Conservation (phyloP, 2,329 filamentous ascomycete genomes). For the Arthrobotrys megalospora region DNA sequence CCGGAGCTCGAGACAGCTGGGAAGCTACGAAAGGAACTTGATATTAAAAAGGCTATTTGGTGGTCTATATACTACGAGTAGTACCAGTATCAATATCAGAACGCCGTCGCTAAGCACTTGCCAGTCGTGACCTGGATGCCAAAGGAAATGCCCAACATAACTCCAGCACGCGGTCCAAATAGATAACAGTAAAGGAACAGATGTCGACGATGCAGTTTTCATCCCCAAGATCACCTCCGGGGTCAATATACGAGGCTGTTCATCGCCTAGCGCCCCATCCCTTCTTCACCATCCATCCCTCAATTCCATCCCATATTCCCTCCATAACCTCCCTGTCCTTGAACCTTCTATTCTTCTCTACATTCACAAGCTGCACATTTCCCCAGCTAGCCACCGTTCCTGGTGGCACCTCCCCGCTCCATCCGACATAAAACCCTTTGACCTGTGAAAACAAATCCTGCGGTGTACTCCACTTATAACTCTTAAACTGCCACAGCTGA, state of each 20-base stretch:
- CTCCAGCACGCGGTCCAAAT: constrained; percentile 13
- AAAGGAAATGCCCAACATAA: constrained; percentile 39
- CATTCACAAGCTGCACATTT: constrained; percentile 80
- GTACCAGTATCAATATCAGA: constrained; percentile 26
- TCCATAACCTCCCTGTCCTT: constrained; percentile 94
- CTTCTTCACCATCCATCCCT: constrained; percentile 86
- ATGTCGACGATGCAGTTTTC: not conserved
- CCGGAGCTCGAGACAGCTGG: constrained; percentile 16
- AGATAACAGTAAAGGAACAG: constrained; percentile 1
- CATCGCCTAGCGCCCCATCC: constrained; percentile 74
- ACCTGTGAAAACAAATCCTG: constrained; percentile 91
- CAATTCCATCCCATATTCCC: constrained; percentile 89
- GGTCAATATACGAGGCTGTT: not conserved
- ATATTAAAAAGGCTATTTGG: constrained; percentile 16
- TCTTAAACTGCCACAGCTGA: constrained; percentile 98
- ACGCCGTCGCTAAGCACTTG: constrained; percentile 59
- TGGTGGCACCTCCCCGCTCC: constrained; percentile 86
- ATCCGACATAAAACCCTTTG: constrained; percentile 89
- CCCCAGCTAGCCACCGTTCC: constrained; percentile 87
- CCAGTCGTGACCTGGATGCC: constrained; percentile 27
- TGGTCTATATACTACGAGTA: constrained; percentile 26
- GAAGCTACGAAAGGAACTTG: not conserved
- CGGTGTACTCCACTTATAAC: constrained; percentile 94
- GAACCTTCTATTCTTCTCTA: constrained; percentile 92
- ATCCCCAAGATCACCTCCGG: not conserved